phyloP scores from a whole-genome alignment of 2,329 filamentous ascomycete genomes.

The Trichoderma atrobrunneum region DNA sequence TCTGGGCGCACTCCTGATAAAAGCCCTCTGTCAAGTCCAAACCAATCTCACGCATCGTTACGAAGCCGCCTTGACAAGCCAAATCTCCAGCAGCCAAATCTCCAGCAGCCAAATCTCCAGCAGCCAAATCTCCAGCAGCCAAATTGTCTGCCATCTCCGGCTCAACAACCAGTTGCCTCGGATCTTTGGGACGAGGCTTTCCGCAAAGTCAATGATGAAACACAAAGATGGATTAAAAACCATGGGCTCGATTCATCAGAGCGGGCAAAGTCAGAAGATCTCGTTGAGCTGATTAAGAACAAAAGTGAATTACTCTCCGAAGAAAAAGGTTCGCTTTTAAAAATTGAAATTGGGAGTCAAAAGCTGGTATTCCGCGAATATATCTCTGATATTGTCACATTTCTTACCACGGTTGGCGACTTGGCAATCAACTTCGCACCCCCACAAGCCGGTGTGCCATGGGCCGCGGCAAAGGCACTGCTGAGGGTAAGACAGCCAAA shows the following conservation, averaged over 20 bases:
- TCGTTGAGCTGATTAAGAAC: background rate
- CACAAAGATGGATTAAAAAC: background rate
- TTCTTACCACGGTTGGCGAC: slow-evolving; percentile 3
- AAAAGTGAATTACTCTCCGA: background rate
- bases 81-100: background rate
- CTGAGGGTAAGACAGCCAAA: background rate
- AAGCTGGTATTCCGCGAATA: slow-evolving; percentile 2
- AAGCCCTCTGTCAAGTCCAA: background rate
- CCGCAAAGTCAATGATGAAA: background rate
- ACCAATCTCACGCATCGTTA: background rate
- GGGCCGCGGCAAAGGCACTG: slow-evolving; percentile 10
- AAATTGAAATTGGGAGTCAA: background rate
- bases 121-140: background rate
- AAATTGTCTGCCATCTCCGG: no score
- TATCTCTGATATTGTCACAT: background rate
- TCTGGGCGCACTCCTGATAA: background rate
- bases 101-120: background rate
- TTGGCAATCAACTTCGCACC: background rate
- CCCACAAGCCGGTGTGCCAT: background rate
- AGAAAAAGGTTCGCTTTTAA: background rate
- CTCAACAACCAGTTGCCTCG: no score
- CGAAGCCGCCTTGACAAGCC: background rate
- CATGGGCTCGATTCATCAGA: background rate
- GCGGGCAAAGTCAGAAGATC: background rate
- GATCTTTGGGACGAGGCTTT: background rate